Conservation (phyloP, 2,329 filamentous ascomycete species). For the Xylaria sp. region DNA sequence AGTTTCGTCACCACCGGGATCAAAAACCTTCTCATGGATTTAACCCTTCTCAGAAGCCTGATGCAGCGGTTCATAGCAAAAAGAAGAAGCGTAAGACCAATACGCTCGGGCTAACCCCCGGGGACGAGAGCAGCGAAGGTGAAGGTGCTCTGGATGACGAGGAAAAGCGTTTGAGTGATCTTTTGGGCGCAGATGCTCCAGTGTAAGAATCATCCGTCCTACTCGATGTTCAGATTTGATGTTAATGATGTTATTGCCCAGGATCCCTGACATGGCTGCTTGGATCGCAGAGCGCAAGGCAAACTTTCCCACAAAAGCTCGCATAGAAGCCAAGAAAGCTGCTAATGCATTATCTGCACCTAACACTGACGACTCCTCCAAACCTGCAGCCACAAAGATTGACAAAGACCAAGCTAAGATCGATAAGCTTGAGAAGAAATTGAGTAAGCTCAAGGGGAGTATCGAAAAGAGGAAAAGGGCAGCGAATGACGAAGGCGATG, state of each 20-base stretch:
- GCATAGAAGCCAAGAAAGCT: conserved; percentile 72
- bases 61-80: conserved; percentile 62
- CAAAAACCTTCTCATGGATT: conserved; percentile 50
- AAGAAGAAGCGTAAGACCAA: conserved; percentile 80
- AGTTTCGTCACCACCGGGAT: conserved; percentile 53
- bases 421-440: conserved; percentile 70
- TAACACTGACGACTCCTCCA: conserved; percentile 62
- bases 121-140: conserved; percentile 64
- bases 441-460: conserved; percentile 77
- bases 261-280: conserved; percentile 75
- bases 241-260: conserved; percentile 47
- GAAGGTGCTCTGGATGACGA: conserved; percentile 79
- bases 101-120: conserved; percentile 76
- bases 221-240: conserved; percentile 18
- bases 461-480: conserved; percentile 74
- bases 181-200: conserved; percentile 66
- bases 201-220: conserved; percentile 58
- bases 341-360: conserved; percentile 63
- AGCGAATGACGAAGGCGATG: conserved; percentile 74
- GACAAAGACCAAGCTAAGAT: conserved; percentile 59
- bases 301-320: conserved; percentile 81
- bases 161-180: conserved; percentile 67
- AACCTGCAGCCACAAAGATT: conserved; percentile 61
- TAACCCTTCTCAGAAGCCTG: conserved; percentile 63
- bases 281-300: conserved; percentile 86